Evolutionary conservation across 306 rosid species (phyloP), one percentile per base, ranked within the genome.

Genomic region (Quercus bicolor): DNA sequence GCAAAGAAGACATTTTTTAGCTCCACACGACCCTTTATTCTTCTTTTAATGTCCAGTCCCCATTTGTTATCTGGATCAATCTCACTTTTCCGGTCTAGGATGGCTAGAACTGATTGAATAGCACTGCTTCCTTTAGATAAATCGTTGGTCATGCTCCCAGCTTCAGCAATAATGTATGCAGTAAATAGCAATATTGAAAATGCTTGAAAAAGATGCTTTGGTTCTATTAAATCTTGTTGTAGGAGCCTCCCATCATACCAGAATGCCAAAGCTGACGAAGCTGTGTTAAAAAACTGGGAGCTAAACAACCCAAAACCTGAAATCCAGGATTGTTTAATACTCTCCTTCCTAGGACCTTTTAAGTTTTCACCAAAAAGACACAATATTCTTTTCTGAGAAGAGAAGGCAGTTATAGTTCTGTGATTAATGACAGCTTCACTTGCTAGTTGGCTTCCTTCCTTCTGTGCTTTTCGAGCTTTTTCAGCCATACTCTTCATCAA

Each of bases 121-220:
- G 95, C 98, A 9, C 66, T 85, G 82, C 86, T 87, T 88, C 98
- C 98, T 87, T 83, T 92, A 51, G 93, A 94, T 77, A 89, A 48
- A 82, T 94, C 95, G 61, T 92, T 86, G 65, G 97, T 88, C 98
- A 91, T 92, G 85, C 92, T 94, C 75, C 97, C 97, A n/a, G 98
- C 97, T 45, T 92, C 97, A 53, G 97, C 93, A 82, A 94, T 94
- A 28, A 84, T 85, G 57, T 89, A 94, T 62, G 97, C 93, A 18
- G 95, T 88, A 85, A 94, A 94, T 48, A 92, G 82, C 60, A 90
- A 56, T 70, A 90, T 94, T 53, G 92, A 83, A 68, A 90, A 94
- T 45, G 97, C 98, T 90, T 92, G 97, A 45, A 94, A 94, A 16
- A 94, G 92, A 29, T 85, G 87, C 57, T 77, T 84, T 74, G 97